Conservation (phyloP, 1,284 basidiomycete genomes). For the Malassezia furfur region DNA sequence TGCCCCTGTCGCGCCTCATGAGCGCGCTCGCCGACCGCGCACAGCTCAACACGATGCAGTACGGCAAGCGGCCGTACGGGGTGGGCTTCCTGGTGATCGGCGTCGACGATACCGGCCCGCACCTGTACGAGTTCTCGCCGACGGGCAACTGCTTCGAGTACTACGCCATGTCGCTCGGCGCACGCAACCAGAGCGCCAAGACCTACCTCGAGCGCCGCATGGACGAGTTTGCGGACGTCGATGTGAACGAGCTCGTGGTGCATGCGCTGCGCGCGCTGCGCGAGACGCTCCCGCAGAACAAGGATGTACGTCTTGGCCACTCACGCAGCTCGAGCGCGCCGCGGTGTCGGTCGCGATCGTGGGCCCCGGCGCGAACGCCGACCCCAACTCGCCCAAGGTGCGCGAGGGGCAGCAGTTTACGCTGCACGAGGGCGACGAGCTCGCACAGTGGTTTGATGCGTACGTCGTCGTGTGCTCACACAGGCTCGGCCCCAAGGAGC, state of each 20-base stretch:
- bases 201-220: slow-evolving; percentile 94
- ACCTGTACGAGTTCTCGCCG: slow-evolving; percentile 95
- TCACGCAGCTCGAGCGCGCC: slow-evolving; percentile 28
- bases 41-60: slow-evolving; percentile 97
- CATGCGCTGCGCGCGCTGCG: slow-evolving; percentile 43
- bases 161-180: slow-evolving; percentile 96
- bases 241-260: slow-evolving; percentile 30
- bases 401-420: slow-evolving; percentile 38
- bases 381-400: slow-evolving; percentile 25
- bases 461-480: background rate
- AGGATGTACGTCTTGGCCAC: slow-evolving; percentile 19
- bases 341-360: slow-evolving; percentile 42
- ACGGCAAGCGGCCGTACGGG: slow-evolving; percentile 92
- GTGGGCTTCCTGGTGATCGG: slow-evolving; percentile 98
- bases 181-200: slow-evolving; percentile 92
- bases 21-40: slow-evolving; percentile 95
- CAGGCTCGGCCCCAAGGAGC: slow-evolving; percentile 10
- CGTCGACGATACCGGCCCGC: slow-evolving; percentile 84
- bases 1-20: slow-evolving; percentile 86
- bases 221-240: slow-evolving; percentile 58
- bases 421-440: slow-evolving; percentile 39
- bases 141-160: slow-evolving; percentile 97
- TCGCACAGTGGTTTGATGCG: slow-evolving; percentile 32
- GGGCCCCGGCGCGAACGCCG: slow-evolving; percentile 43
- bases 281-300: slow-evolving; percentile 46